A percentile compares a stretch with the other conserved stretches of the same genome.
phyloP scores from a whole-genome alignment of 768 basidiomycete species.

The Paxillus involutus region DNA sequence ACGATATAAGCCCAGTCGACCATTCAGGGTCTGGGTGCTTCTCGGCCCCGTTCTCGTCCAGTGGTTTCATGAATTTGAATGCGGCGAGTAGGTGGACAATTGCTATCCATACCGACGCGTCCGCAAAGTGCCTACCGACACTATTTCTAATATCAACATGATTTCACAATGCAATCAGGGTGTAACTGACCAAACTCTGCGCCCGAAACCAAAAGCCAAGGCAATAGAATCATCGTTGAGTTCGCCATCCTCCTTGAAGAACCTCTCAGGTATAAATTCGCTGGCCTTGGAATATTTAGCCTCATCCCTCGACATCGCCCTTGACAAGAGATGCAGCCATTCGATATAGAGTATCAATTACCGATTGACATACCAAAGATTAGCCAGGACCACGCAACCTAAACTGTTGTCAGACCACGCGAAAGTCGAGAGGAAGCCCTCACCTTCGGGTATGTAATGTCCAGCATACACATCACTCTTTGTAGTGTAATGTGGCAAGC shows the following conservation, averaged over 20 bases:
- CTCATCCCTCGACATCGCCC: conserved; percentile 32
- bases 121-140: conserved; percentile 30
- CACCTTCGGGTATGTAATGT: conserved; percentile 27
- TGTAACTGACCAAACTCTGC: conserved; percentile 24
- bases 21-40: conserved; percentile 23
- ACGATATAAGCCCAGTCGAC: conserved; percentile 31
- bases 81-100: conserved; percentile 27
- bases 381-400: conserved; percentile 31
- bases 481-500: conserved; percentile 28
- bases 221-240: conserved; percentile 23
- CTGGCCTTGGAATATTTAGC: conserved; percentile 23
- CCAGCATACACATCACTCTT: conserved; percentile 26
- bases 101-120: conserved; percentile 33
- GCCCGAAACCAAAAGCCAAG: conserved; percentile 29
- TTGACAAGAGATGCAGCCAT: conserved; percentile 10
- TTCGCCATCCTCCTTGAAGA: conserved; percentile 21
- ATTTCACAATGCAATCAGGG: not conserved
- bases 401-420: conserved; percentile 11
- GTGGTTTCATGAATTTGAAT: conserved; percentile 30
- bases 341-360: not conserved
- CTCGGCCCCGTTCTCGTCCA: conserved; percentile 27
- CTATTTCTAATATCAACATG: conserved; percentile 11
- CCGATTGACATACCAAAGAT: conserved; percentile 23
- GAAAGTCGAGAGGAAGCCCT: not conserved
- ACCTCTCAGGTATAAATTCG: conserved; percentile 31